Evolutionary conservation across 352 stramenopile genomes (phyloP).

Genomic region (Pythium dissimile): DNA sequence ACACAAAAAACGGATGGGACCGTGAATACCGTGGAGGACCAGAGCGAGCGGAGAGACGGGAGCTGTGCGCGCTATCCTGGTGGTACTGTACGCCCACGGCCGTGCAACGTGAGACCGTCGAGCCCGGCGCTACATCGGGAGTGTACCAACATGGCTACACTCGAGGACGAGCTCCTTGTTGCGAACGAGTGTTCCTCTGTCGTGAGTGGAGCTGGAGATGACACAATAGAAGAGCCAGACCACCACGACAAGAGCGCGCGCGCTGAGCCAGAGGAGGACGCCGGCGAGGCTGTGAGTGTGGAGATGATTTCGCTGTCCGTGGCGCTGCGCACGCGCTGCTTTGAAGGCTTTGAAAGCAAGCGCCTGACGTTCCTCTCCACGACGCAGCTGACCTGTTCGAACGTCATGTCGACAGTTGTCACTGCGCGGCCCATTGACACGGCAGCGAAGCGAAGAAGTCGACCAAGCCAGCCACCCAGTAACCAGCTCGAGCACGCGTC

Average conservation of each 20-base stretch:
- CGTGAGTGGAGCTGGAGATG: not conserved
- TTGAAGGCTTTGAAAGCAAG: constrained; percentile 35
- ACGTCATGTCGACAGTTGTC: constrained; percentile 61
- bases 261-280: not conserved
- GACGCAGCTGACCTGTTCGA: constrained; percentile 60
- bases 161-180: no score
- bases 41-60: no score
- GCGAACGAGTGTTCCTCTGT: no score
- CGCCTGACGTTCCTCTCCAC: constrained; percentile 42
- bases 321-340: constrained; percentile 27
- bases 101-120: no score
- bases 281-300: not conserved
- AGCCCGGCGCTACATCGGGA: not conserved
- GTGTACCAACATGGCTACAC: no score
- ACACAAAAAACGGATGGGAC: not conserved
- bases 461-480: not conserved
- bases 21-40: no score
- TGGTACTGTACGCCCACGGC: no score
- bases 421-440: constrained; percentile 34
- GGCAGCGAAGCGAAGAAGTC: constrained; percentile 3
- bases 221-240: not conserved
- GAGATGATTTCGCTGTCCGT: constrained; percentile 33
- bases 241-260: not conserved
- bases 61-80: no score
- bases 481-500: constrained; percentile 3